Conservation (phyloP, 1,284 basidiomycete genomes). For the Entoloma clypeatum region DNA sequence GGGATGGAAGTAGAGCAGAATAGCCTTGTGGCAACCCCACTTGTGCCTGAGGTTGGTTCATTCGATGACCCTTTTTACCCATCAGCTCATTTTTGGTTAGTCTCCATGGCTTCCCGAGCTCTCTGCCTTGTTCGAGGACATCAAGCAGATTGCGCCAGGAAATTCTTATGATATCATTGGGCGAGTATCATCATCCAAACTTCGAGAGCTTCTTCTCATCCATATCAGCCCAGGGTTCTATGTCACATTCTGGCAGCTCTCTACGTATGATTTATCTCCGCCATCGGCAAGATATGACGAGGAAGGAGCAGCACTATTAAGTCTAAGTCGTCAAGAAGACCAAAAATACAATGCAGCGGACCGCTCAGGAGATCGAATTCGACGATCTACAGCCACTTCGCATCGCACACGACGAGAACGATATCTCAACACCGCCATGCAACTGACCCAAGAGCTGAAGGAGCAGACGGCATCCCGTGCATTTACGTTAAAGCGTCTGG, state of each 20-base stretch:
- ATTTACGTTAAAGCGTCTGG: slow-evolving; percentile 74
- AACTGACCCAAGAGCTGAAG: slow-evolving; percentile 66
- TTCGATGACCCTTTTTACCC: slow-evolving; percentile 1
- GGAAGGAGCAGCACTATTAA: slow-evolving; percentile 53
- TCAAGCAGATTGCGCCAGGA: slow-evolving; percentile 63
- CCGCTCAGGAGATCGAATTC: slow-evolving; percentile 57
- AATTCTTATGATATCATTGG: slow-evolving; percentile 66
- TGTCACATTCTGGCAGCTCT: slow-evolving; percentile 92
- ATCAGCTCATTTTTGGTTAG: slow-evolving; percentile 33
- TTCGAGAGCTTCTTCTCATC: slow-evolving; percentile 8
- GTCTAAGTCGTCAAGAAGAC: slow-evolving; percentile 62
- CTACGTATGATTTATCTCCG: slow-evolving; percentile 81
- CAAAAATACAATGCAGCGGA: slow-evolving; percentile 54
- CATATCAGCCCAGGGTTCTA: slow-evolving; percentile 78
- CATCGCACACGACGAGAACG: slow-evolving; percentile 62
- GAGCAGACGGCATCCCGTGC: slow-evolving; percentile 69
- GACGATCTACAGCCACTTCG: slow-evolving; percentile 48
- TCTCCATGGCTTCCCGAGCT: slow-evolving; percentile 77
- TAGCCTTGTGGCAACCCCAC: slow-evolving; percentile 19
- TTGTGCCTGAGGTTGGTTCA: slow-evolving; percentile 35
- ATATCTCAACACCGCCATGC: slow-evolving; percentile 51
- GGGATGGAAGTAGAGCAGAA: slow-evolving; percentile 47
- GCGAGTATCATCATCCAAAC: slow-evolving; percentile 38
- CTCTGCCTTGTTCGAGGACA: slow-evolving; percentile 62
- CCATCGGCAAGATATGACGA: slow-evolving; percentile 70